Evolutionary conservation across 106 monocot genomes (phyloP).

Genomic region (Acanthochlamys bracteata): DNA sequence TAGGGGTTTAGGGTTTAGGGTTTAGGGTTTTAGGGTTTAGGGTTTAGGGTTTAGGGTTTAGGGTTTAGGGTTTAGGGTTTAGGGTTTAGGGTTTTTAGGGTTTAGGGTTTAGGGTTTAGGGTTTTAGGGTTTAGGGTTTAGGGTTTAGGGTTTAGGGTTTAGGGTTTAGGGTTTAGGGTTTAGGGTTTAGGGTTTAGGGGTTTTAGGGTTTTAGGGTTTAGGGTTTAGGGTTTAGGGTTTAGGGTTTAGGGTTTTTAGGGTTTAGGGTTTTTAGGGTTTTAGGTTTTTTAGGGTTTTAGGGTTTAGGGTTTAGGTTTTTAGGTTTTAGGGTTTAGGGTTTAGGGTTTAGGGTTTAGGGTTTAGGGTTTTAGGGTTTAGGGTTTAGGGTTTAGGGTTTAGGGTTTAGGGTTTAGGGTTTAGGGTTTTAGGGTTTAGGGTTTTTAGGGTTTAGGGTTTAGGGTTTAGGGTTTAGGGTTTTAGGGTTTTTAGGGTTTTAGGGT

Average conservation of each 20-base stretch:
- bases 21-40: conserved; percentile 4
- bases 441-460: conserved; percentile 40
- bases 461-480: conserved; percentile 31
- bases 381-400: conserved; percentile 24
- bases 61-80: conserved; percentile 2
- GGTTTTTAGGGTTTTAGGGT: conserved; percentile 24
- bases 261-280: conserved; percentile 17
- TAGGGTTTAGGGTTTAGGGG: conserved; percentile 18
- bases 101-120: not conserved
- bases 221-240: conserved; percentile 29
- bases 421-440: conserved; percentile 7
- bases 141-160: not conserved
- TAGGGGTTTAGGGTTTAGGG: not conserved
- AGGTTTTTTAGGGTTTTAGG: conserved; percentile 21
- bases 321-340: conserved; percentile 26
- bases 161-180: conserved; percentile 6
- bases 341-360: conserved; percentile 27
- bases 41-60: not conserved
- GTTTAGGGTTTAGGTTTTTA: conserved; percentile 23
- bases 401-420: conserved; percentile 12
- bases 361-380: conserved; percentile 18
- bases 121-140: not conserved
- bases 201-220: conserved; percentile 27
- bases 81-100: conserved; percentile 5
- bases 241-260: conserved; percentile 19